Percentiles rank a stretch among this genome's conserved stretches.
Evolutionary conservation across 352 stramenopile genomes (phyloP).

Genomic region (Elongisporangium prolatum): DNA sequence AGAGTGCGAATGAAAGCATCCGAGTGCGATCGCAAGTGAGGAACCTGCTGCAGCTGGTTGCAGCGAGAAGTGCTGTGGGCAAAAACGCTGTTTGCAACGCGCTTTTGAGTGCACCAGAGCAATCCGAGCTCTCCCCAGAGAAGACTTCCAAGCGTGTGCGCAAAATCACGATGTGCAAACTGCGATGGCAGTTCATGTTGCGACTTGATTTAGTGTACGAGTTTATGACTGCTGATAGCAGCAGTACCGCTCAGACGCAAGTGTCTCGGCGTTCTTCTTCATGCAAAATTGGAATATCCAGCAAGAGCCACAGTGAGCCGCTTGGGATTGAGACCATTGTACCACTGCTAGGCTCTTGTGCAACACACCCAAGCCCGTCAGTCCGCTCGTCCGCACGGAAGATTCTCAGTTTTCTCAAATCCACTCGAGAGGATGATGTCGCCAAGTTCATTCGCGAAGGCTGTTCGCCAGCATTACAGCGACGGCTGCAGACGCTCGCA

Average conservation of each 20-base stretch:
- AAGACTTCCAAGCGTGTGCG: constrained; percentile 21
- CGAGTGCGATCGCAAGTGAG: constrained; percentile 52
- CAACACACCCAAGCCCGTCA: constrained; percentile 46
- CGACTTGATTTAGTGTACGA: constrained; percentile 63
- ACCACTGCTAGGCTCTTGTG: constrained; percentile 62
- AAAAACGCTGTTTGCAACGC: constrained; percentile 69
- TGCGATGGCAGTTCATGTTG: constrained; percentile 59
- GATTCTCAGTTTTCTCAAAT: constrained; percentile 41
- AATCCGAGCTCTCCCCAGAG: constrained; percentile 30
- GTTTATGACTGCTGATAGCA: constrained; percentile 18
- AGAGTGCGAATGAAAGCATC: constrained; percentile 57
- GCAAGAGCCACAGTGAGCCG: constrained; percentile 25
- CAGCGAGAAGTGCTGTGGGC: constrained; percentile 37
- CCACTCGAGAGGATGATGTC: constrained; percentile 27
- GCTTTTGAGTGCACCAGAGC: constrained; percentile 63
- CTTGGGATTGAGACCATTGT: constrained; percentile 67
- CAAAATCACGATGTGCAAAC: constrained; percentile 47
- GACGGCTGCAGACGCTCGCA: constrained; percentile 42
- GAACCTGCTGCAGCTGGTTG: constrained; percentile 37
- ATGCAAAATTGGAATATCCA: constrained; percentile 4
- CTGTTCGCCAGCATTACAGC: constrained; percentile 55
- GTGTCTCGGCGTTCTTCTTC: constrained; percentile 16
- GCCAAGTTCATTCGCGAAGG: constrained; percentile 42
- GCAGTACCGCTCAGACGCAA: constrained; percentile 17
- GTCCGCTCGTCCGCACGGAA: constrained; percentile 32